These are phyloP conservation scores for Camellia sinensis DNA, from an alignment of 148 eudicot genomes.

Conservation along the genomic window DNA sequence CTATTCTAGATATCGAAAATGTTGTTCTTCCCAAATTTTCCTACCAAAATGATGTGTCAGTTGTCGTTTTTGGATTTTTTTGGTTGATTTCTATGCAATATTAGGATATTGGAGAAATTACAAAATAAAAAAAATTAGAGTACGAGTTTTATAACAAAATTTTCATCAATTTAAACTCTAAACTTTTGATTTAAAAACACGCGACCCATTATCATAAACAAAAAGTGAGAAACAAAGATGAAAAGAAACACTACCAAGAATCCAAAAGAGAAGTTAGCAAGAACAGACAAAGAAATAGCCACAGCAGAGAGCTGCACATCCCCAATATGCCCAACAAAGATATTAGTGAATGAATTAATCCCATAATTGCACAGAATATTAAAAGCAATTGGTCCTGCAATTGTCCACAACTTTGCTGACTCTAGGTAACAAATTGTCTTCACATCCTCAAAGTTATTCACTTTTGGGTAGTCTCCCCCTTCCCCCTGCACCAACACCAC, in stretches of 20 bases:
- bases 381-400: slow-evolving; percentile 90
- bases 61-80: no score
- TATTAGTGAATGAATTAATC: slow-evolving; percentile 77
- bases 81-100: no score
- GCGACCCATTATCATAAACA: background rate
- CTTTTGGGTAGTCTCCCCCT: slow-evolving; percentile 57
- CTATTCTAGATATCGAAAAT: background rate
- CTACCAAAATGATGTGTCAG: no score
- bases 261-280: slow-evolving; percentile 80
- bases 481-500: slow-evolving; percentile 25
- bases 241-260: slow-evolving; percentile 63
- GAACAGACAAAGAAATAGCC: slow-evolving; percentile 80
- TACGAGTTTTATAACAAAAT: no score
- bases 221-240: background rate
- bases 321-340: slow-evolving; percentile 91
- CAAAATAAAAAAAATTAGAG: no score
- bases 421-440: slow-evolving; percentile 42
- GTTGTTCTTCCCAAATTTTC: no score
- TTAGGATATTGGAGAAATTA: no score
- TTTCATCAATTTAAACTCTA: no score
- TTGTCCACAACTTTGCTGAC: slow-evolving; percentile 64
- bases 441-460: slow-evolving; percentile 36
- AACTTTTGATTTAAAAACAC: no score
- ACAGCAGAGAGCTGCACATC: slow-evolving; percentile 88
- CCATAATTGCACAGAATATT: slow-evolving; percentile 94